A percentile compares a stretch with the other conserved stretches of the same genome.
phyloP scores from a whole-genome alignment of 441 rosid species.

The Oxalis stricta region DNA sequence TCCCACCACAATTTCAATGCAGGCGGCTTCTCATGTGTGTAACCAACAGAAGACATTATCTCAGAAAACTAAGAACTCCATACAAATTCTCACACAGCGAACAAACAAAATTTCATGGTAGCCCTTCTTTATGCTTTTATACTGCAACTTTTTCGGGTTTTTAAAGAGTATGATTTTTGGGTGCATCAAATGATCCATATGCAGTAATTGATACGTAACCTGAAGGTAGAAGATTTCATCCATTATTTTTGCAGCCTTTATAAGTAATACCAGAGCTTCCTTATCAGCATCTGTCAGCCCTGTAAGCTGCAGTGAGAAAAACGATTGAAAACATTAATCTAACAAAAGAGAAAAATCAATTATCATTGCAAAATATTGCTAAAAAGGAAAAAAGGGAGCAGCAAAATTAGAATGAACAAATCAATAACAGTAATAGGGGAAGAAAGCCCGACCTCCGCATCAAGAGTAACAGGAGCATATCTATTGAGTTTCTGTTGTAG shows the following conservation, averaged over 20 bases:
- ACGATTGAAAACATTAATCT: slow-evolving; percentile 4
- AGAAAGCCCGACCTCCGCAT: slow-evolving; percentile 41
- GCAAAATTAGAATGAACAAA: background rate
- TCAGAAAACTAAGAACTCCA: no score
- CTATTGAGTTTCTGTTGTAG: slow-evolving; percentile 66
- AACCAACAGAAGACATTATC: no score
- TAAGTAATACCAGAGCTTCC: slow-evolving; percentile 47
- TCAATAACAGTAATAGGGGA: background rate
- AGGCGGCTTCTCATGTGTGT: no score
- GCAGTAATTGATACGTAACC: slow-evolving; percentile 38
- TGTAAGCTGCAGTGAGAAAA: slow-evolving; percentile 44
- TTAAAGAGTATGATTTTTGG: background rate
- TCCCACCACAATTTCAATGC: no score
- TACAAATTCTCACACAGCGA: no score
- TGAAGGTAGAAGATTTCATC: slow-evolving; percentile 77
- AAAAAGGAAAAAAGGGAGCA: background rate
- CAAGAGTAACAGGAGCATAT: slow-evolving; percentile 66
- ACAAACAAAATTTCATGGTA: no score
- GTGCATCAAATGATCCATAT: background rate
- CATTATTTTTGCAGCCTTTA: slow-evolving; percentile 70
- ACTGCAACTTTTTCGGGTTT: background rate
- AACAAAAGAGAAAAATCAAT: background rate
- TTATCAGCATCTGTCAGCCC: slow-evolving; percentile 55
- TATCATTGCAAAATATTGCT: no score
- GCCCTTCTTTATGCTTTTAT: no score